A percentile compares a stretch with the other conserved stretches of the same genome.
phyloP scores from a whole-genome alignment of 2,329 filamentous ascomycete genomes.

The Gremmenia infestans region DNA sequence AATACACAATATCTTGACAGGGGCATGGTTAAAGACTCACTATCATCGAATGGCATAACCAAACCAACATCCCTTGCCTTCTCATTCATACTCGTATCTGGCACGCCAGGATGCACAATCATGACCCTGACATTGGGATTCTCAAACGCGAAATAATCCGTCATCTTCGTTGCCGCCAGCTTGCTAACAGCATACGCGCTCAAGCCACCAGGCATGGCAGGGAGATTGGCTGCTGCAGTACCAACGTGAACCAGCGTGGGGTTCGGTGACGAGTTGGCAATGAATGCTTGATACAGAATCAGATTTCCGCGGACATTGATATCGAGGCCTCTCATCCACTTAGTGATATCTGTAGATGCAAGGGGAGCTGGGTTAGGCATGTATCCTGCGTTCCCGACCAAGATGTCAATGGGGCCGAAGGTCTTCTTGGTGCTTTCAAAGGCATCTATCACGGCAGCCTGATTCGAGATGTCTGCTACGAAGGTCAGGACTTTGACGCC shows the following conservation, averaged over 20 bases:
- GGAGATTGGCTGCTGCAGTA: conserved; percentile 3
- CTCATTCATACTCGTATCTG: conserved; percentile 4
- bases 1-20: not conserved
- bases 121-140: conserved; percentile 7
- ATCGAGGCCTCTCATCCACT: conserved; percentile 6
- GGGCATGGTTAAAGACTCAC: not conserved
- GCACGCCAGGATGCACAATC: conserved; percentile 7
- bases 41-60: conserved; percentile 4
- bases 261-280: conserved; percentile 1
- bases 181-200: conserved; percentile 1
- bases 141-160: conserved; percentile 6
- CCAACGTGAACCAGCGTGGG: conserved; percentile 2
- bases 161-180: conserved; percentile 4
- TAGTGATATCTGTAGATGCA: conserved; percentile 1
- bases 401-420: conserved; percentile 7
- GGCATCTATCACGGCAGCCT: not conserved
- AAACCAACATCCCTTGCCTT: conserved; percentile 2
- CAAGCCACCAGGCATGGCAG: not conserved
- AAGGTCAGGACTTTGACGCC: not conserved
- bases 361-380: conserved; percentile 5
- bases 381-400: conserved; percentile 6
- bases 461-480: conserved; percentile 4
- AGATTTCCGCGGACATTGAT: conserved; percentile 10
- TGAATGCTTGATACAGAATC: conserved; percentile 7
- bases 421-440: conserved; percentile 4